These are phyloP conservation scores for Cutaneotrichosporon sp. DNA, from an alignment of 1,284 basidiomycete species.

Conservation along the genomic window DNA sequence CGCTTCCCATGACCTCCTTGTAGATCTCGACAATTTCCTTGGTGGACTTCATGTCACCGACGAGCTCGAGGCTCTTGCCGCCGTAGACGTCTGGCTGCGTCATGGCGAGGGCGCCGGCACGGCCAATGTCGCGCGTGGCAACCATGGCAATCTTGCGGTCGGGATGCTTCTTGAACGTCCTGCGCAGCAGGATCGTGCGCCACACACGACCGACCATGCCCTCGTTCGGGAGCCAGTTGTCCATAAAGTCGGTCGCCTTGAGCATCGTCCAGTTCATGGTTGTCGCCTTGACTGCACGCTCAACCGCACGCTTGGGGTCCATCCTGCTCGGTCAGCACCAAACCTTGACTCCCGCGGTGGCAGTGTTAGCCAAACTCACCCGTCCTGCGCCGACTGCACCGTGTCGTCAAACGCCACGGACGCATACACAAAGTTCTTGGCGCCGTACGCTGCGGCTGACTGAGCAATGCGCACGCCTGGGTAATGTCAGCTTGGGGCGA, in stretches of 20 bases:
- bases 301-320: constrained; percentile 30
- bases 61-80: constrained; percentile 15
- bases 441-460: constrained; percentile 42
- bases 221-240: constrained; percentile 22
- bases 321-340: constrained; percentile 8
- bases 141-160: constrained; percentile 22
- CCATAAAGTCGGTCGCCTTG: constrained; percentile 17
- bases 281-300: constrained; percentile 18
- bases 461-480: constrained; percentile 47
- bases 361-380: constrained; percentile 13
- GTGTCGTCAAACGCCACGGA: constrained; percentile 22
- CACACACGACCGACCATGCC: constrained; percentile 20
- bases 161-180: constrained; percentile 20
- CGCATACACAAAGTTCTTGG: constrained; percentile 49
- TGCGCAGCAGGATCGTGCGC: constrained; percentile 24
- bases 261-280: constrained; percentile 11
- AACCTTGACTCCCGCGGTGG: background rate
- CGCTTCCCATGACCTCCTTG: constrained; percentile 17
- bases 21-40: constrained; percentile 21
- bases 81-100: constrained; percentile 8
- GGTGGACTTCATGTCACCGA: constrained; percentile 24
- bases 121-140: constrained; percentile 23
- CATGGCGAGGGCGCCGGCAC: constrained; percentile 24
- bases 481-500: background rate
- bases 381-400: constrained; percentile 14